These are phyloP conservation scores for Evansstolkia leycettana DNA, from an alignment of 495 filamentous ascomycete species.

Conservation along the genomic window DNA sequence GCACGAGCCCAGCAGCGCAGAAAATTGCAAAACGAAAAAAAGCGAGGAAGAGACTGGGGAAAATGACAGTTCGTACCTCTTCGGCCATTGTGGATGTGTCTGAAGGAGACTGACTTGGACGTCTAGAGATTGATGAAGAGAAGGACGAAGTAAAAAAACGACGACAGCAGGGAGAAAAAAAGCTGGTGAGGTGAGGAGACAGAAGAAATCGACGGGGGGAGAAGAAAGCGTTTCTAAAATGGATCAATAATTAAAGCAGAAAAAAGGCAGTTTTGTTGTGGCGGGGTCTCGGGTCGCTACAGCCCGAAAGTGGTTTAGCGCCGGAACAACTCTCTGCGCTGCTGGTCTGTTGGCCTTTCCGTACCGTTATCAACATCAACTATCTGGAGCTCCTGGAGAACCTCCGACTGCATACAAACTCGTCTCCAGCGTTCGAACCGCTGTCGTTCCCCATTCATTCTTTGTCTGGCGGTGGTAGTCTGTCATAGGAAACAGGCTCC, in stretches of 20 bases:
- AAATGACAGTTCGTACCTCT: constrained; percentile 25
- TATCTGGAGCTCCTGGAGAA: constrained; percentile 1
- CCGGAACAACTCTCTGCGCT: not conserved
- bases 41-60: not conserved
- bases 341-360: constrained; percentile 2
- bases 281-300: constrained; percentile 27
- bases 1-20: constrained; percentile 6
- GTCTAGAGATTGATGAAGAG: constrained; percentile 2
- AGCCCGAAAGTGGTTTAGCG: constrained; percentile 19
- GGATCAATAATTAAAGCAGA: constrained; percentile 18
- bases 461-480: not conserved
- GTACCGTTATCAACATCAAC: constrained; percentile 1
- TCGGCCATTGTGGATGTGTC: constrained; percentile 30
- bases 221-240: constrained; percentile 11
- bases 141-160: constrained; percentile 12
- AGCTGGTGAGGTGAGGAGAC: constrained; percentile 2
- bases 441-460: too few species aligned
- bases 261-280: constrained; percentile 27
- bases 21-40: constrained; percentile 1
- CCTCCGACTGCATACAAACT: too few species aligned
- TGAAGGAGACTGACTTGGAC: constrained; percentile 3
- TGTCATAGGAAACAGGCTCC: not conserved
- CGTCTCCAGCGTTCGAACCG: too few species aligned
- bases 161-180: constrained; percentile 11
- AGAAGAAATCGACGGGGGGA: constrained; percentile 7